Conservation (phyloP, 495 filamentous ascomycete species). For the Penicillium daleae region DNA sequence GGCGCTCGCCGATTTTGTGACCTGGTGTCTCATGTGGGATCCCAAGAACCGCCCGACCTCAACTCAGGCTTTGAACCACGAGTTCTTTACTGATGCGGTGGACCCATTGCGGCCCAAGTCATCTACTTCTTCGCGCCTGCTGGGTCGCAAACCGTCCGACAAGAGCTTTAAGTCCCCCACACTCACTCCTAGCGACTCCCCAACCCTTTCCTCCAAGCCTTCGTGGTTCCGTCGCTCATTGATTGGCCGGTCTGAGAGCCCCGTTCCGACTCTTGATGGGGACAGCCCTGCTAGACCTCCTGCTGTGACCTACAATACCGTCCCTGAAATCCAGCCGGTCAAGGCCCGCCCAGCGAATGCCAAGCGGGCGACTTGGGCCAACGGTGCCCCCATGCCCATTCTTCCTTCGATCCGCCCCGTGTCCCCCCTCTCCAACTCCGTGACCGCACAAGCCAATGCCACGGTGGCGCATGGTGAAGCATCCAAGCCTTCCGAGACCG, state of each 20-base stretch:
- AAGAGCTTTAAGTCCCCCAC: constrained; percentile 60
- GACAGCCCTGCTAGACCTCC: constrained; percentile 45
- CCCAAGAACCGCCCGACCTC: constrained; percentile 94
- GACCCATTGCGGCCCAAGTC: constrained; percentile 94
- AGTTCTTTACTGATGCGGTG: constrained; percentile 94
- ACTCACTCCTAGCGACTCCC: constrained; percentile 69
- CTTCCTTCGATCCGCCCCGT: constrained; percentile 94
- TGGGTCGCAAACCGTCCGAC: constrained; percentile 87
- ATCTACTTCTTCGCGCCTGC: constrained; percentile 72
- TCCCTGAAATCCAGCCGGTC: constrained; percentile 46
- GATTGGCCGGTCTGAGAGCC: constrained; percentile 68
- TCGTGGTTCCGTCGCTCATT: constrained; percentile 97
- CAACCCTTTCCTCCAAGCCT: constrained; percentile 75
- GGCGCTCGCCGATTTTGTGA: constrained; percentile 88
- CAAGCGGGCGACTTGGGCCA: constrained; percentile 90
- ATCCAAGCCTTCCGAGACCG: constrained; percentile 37
- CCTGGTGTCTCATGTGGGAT: constrained; percentile 99
- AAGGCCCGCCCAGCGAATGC: constrained; percentile 64
- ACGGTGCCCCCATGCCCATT: constrained; percentile 95
- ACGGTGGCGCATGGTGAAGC: constrained; percentile 37
- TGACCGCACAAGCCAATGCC: constrained; percentile 81
- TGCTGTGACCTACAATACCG: constrained; percentile 57
- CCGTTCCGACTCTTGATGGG: constrained; percentile 47
- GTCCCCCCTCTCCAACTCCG: constrained; percentile 87
- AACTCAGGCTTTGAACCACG: constrained; percentile 86